phyloP scores from a whole-genome alignment of 768 basidiomycete genomes.

The Panaeolus papilionaceus region DNA sequence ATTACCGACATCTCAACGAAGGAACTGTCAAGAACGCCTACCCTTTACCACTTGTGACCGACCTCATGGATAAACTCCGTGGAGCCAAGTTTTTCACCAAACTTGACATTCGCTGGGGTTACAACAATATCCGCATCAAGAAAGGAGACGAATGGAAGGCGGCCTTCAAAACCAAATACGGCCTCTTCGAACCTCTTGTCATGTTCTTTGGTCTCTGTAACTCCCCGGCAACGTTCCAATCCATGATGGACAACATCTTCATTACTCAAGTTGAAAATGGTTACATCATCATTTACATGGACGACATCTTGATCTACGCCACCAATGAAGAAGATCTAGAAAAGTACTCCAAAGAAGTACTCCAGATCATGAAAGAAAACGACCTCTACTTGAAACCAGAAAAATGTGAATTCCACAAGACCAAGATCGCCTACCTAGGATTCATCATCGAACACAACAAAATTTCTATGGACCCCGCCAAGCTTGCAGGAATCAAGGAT shows the following conservation, averaged over 20 bases:
- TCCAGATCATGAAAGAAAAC: too few species aligned
- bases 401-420: too few species aligned
- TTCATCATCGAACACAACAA: too few species aligned
- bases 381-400: too few species aligned
- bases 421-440: too few species aligned
- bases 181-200: constrained; percentile 33
- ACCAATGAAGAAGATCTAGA: too few species aligned
- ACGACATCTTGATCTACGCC: too few species aligned
- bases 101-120: constrained; percentile 35
- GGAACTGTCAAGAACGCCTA: too few species aligned
- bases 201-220: constrained; percentile 23
- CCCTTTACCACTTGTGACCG: constrained; percentile 33
- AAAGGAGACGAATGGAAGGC: constrained; percentile 30
- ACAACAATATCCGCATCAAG: too few species aligned
- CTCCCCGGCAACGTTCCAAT: constrained; percentile 22
- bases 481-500: constrained; percentile 40
- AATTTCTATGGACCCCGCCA: constrained; percentile 43
- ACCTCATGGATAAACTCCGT: constrained; percentile 31
- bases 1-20: constrained; percentile 33
- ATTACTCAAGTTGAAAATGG: constrained; percentile 4
- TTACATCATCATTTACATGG: too few species aligned
- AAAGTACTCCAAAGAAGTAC: too few species aligned
- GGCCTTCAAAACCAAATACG: constrained; percentile 43
- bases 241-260: constrained; percentile 26
- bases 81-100: constrained; percentile 34